Conservation (phyloP, 2,329 filamentous ascomycete genomes). For the Clonostachys sp. region DNA sequence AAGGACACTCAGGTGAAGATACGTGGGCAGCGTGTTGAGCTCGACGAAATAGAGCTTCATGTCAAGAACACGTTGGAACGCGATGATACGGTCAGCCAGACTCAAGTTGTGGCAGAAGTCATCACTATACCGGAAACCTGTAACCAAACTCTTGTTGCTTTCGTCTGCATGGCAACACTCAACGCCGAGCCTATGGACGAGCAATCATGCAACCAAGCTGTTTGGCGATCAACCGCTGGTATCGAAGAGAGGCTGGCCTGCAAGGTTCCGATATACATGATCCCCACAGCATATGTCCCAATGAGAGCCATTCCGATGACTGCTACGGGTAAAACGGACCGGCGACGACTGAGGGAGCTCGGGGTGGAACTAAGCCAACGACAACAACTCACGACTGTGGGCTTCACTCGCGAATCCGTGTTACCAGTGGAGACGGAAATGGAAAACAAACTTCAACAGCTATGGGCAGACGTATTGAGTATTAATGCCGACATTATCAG, state of each 20-base stretch:
- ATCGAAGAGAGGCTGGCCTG: neutral
- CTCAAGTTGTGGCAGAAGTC: conserved; percentile 43
- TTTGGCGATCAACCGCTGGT: conserved; percentile 3
- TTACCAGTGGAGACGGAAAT: conserved; percentile 25
- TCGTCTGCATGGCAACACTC: conserved; percentile 5
- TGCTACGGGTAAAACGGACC: conserved; percentile 27
- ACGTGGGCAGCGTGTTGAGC: conserved; percentile 45
- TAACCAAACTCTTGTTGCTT: conserved; percentile 9
- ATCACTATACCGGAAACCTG: conserved; percentile 19
- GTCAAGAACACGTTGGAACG: conserved; percentile 20
- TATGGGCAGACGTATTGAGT: conserved; percentile 1
- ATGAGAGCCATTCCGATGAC: conserved; percentile 35
- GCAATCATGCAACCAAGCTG: neutral
- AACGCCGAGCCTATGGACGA: neutral
- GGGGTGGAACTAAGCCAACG: conserved; percentile 6
- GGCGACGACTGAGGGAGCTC: neutral
- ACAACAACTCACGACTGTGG: neutral
- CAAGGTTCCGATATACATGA: conserved; percentile 27
- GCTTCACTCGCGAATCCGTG: neutral
- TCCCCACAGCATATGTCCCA: conserved; percentile 36
- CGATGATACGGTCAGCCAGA: conserved; percentile 27
- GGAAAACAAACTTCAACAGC: neutral
- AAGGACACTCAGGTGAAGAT: conserved; percentile 56
- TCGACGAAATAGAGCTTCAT: conserved; percentile 12
- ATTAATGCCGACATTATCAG: conserved; percentile 14